Evolutionary conservation across 225 moss, liverwort and hornwort genomes (phyloP).

Genomic region (Climacium dendroides): DNA sequence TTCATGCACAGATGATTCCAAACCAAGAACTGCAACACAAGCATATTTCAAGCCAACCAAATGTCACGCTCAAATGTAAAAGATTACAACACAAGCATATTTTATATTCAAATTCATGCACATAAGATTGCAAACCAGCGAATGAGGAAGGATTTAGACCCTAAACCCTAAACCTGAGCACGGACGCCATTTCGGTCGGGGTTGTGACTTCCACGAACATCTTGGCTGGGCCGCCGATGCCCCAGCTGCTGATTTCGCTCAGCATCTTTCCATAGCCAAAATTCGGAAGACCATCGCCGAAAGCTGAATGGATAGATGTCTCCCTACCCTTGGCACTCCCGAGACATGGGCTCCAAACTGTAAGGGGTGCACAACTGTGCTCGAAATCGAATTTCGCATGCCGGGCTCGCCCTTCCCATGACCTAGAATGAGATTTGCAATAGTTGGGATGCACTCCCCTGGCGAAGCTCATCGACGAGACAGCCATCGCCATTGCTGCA

Average conservation of each 20-base stretch:
- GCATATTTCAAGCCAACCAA: neutral
- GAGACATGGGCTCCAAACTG: neutral
- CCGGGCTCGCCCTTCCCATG: neutral
- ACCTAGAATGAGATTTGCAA: neutral
- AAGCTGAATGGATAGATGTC: neutral
- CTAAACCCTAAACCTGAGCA: conserved; percentile 44
- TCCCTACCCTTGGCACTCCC: neutral
- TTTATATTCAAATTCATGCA: no score
- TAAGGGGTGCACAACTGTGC: neutral
- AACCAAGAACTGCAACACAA: neutral
- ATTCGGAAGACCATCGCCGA: neutral
- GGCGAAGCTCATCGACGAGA: neutral
- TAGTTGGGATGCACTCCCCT: neutral
- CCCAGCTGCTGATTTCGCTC: conserved; percentile 75
- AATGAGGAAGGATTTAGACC: neutral
- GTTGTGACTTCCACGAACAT: conserved; percentile 73
- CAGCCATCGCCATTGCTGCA: neutral
- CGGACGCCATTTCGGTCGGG: conserved; percentile 45
- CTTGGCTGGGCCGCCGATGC: conserved; percentile 83
- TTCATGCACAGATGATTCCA: neutral
- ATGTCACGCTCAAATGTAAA: no score
- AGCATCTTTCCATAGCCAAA: conserved; percentile 50
- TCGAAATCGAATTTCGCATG: neutral
- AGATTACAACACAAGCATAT: neutral
- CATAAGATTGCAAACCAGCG: neutral